These are phyloP conservation scores for Sugiyamaella sp. DNA, from an alignment of 1,139 yeast species.

Conservation along the genomic window DNA sequence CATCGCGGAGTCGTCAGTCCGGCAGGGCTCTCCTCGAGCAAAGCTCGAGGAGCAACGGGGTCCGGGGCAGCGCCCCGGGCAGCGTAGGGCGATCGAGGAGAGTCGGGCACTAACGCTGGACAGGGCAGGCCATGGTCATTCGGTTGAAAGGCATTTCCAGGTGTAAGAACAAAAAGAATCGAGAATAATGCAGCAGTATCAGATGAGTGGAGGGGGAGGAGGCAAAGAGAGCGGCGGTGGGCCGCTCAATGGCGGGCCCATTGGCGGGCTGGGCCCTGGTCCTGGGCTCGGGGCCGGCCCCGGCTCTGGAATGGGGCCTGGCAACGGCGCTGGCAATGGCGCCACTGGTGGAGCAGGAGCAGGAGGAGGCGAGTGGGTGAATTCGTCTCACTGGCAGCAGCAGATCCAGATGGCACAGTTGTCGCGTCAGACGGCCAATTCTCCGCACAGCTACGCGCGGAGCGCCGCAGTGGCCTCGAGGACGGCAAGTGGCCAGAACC, in stretches of 20 bases:
- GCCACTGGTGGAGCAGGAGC: slow-evolving; percentile 1
- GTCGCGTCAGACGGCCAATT: slow-evolving; percentile 64
- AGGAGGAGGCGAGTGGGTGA: slow-evolving; percentile 7
- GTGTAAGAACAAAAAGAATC: slow-evolving; percentile 4
- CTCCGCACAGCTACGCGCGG: slow-evolving; percentile 89
- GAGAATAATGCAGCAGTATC: slow-evolving; percentile 14
- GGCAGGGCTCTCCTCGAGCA: no score
- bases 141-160: slow-evolving; percentile 7
- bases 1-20: no score
- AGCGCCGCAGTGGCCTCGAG: slow-evolving; percentile 81
- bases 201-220: slow-evolving; percentile 9
- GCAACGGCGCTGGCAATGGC: slow-evolving; percentile 2
- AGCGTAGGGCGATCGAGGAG: no score
- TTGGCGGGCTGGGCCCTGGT: slow-evolving; percentile 4
- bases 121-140: slow-evolving; percentile 10
- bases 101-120: not conserved
- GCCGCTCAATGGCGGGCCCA: not conserved
- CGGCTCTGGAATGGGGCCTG: slow-evolving; percentile 3
- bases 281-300: slow-evolving; percentile 2
- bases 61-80: no score
- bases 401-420: slow-evolving; percentile 80
- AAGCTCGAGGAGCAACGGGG: no score
- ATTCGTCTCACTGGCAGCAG: slow-evolving; percentile 77
- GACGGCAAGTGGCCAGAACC: slow-evolving; percentile 29
- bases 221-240: slow-evolving; percentile 7